Conservation (phyloP, 2,329 filamentous ascomycete genomes). For the Venturia pyrina region DNA sequence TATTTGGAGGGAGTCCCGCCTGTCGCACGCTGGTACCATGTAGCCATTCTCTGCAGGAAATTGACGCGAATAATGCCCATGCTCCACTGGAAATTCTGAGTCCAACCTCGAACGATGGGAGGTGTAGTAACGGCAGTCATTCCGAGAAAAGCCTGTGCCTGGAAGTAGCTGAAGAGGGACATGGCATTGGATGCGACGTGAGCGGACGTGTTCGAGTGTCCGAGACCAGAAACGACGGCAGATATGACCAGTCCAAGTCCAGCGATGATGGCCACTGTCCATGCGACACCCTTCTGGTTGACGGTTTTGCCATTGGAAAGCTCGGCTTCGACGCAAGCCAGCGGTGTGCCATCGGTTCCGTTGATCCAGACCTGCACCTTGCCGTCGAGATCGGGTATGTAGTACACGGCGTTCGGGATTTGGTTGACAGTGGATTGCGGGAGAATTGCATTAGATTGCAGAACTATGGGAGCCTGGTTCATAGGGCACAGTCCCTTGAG, state of each 20-base stretch:
- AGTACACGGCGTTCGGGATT: conserved; percentile 79
- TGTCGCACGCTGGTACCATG: conserved; percentile 92
- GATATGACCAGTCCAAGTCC: conserved; percentile 75
- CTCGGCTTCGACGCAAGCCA: conserved; percentile 80
- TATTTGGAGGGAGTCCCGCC: conserved; percentile 75
- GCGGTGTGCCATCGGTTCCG: conserved; percentile 49
- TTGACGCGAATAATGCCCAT: conserved; percentile 85
- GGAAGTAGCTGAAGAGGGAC: conserved; percentile 91
- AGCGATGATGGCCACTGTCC: conserved; percentile 80
- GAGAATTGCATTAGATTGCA: conserved; percentile 54
- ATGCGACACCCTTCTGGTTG: conserved; percentile 77
- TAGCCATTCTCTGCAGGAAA: conserved; percentile 84
- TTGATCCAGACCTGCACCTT: conserved; percentile 76
- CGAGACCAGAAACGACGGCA: conserved; percentile 78
- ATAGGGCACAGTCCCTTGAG: conserved; percentile 80
- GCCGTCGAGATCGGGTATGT: conserved; percentile 83
- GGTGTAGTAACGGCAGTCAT: conserved; percentile 73
- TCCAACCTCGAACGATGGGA: conserved; percentile 85
- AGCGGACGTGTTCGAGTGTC: conserved; percentile 86
- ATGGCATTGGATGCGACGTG: conserved; percentile 90
- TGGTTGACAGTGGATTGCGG: conserved; percentile 45
- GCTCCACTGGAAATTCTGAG: conserved; percentile 95
- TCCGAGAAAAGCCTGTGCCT: conserved; percentile 84
- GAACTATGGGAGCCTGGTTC: conserved; percentile 70
- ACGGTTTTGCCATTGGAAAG: conserved; percentile 91